Base-by-base conservation (phyloP, 2,329 filamentous ascomycete species). In the Orbilia quercus region DNA sequence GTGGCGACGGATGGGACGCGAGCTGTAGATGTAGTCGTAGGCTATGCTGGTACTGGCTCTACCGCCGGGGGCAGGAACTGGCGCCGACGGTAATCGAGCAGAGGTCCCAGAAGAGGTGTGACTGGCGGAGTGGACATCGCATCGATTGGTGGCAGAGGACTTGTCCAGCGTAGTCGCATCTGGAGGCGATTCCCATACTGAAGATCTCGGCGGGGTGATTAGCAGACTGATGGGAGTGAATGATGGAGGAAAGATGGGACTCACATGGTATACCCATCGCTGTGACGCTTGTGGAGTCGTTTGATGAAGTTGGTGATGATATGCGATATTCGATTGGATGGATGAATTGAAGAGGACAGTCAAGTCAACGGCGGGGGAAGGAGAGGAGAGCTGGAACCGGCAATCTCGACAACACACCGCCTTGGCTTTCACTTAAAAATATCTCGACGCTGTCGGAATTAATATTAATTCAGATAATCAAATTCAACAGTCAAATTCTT, bases 141-240 rank as follows among this genome's bases (percentile, higher is more conserved):
- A 73, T 18, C 69, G 59, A 58, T 73, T 73, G 14, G 69, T 66
- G 23, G 69, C 69, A 28, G 69, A 73, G 11, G 69, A 45, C 34
- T 73, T 73, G 54, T 73, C 69, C 69, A 73, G 69, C 36, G 69
- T 60, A 28, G 65, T 66, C 23, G 69, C 36, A 42, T 73, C 69
- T 55, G 69, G 69, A 42, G 69, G 69, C 20, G 69, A 73, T 62
- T 73, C 69, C 69, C 69, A 73, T 34, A 73, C 69, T 73, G 36
- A n/a, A 5, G 5, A 45, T 16, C 40, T 48, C 38, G 16, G 20
- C 14, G 42, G 22, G 20, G 31, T 44, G 47, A 42, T 55, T 45
- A 66, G 50, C 50, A 34, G 31, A 42, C 50, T 9, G 25, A 38
- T 34, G 51, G 48, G 7, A n/a, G n/a, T n/a, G 23, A 12, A 14